phyloP scores from a whole-genome alignment of 768 basidiomycete species.

The Termitomyces titanicus region DNA sequence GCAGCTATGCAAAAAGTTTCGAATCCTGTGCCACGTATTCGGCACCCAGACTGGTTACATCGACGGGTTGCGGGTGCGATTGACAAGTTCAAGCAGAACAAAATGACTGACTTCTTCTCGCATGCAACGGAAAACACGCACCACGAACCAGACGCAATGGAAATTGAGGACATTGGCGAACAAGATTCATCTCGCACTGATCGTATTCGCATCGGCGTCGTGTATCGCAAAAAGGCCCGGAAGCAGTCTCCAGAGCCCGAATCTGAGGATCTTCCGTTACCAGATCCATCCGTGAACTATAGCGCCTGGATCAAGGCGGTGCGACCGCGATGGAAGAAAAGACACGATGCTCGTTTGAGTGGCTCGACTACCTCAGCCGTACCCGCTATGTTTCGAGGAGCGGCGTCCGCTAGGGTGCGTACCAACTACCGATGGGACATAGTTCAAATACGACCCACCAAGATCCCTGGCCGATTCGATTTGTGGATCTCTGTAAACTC shows the following conservation, averaged over 20 bases:
- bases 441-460: constrained; percentile 80
- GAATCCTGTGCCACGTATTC: constrained; percentile 94
- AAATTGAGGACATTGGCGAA: constrained; percentile 61
- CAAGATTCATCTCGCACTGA: constrained; percentile 12
- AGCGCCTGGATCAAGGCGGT: constrained; percentile 74
- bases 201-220: constrained; percentile 47
- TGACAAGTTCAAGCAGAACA: constrained; percentile 98
- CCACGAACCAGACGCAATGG: constrained; percentile 32
- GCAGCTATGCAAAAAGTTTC: constrained; percentile 97
- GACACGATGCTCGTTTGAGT: constrained; percentile 44
- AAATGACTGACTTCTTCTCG: constrained; percentile 92
- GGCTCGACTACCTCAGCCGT: constrained; percentile 39
- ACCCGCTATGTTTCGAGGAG: constrained; percentile 70
- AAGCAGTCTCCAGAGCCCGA: constrained; percentile 41
- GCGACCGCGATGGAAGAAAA: constrained; percentile 73
- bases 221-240: constrained; percentile 45
- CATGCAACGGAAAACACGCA: constrained; percentile 28
- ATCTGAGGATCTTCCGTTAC: constrained; percentile 41
- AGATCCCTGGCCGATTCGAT: constrained; percentile 75
- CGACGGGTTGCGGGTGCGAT: constrained; percentile 83
- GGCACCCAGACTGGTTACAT: constrained; percentile 97
- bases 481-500: constrained; percentile 86
- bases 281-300: constrained; percentile 65
- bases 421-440: constrained; percentile 85
- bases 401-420: constrained; percentile 41